Conservation (phyloP, 768 basidiomycete species). For the Phylloporus sp. region DNA sequence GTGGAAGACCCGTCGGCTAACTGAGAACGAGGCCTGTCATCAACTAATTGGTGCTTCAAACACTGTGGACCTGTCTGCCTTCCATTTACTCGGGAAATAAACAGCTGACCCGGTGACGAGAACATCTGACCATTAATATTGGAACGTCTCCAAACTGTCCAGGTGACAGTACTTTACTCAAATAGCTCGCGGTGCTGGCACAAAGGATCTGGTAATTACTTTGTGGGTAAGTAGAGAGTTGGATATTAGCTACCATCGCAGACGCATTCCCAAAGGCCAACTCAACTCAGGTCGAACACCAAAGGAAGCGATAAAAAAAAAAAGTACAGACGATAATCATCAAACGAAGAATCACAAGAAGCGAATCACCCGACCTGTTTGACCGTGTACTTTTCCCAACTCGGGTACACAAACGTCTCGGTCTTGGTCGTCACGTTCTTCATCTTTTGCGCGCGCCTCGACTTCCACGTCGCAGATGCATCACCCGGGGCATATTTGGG, state of each 20-base stretch:
- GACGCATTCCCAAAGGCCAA: neutral
- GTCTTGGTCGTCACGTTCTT: conserved; percentile 33
- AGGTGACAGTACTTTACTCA: too few relatives aligned
- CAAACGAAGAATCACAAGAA: neutral
- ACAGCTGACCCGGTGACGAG: too few relatives aligned
- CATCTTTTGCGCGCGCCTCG: conserved; percentile 23
- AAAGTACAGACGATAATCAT: neutral
- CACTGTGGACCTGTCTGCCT: too few relatives aligned
- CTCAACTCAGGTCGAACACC: neutral
- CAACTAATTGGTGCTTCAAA: neutral
- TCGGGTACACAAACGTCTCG: conserved; percentile 52
- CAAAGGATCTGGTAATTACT: too few relatives aligned
- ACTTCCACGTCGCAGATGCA: conserved; percentile 25
- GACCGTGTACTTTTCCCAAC: conserved; percentile 64
- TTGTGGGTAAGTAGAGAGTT: too few relatives aligned
- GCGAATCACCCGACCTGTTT: conserved; percentile 30
- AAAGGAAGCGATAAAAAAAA: neutral
- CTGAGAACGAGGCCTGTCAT: neutral
- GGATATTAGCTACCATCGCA: neutral
- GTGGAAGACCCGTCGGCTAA: neutral
- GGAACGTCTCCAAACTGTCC: too few relatives aligned
- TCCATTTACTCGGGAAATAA: too few relatives aligned
- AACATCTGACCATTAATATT: too few relatives aligned
- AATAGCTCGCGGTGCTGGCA: too few relatives aligned
- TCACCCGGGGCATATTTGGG: conserved; percentile 19